Conservation (phyloP, 768 basidiomycete genomes). For the Amanita rubescens region DNA sequence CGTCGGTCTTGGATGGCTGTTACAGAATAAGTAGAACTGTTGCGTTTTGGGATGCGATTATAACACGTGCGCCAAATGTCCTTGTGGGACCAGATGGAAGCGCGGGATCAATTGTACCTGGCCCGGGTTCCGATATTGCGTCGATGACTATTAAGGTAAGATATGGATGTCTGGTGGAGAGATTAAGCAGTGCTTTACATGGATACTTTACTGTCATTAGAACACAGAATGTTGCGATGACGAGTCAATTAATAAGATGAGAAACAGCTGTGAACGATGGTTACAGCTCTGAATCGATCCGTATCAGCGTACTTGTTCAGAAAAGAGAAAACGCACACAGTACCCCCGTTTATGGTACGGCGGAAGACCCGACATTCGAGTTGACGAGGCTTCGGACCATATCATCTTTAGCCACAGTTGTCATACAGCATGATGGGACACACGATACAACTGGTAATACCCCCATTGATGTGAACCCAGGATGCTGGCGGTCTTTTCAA, state of each 20-base stretch:
- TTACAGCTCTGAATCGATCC: no score
- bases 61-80: no score
- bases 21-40: no score
- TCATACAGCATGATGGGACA: neutral
- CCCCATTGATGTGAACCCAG: neutral
- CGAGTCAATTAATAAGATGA: no score
- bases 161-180: neutral
- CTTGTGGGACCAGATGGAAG: neutral
- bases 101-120: neutral
- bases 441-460: neutral
- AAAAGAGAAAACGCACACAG: no score
- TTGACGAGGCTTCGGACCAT: neutral
- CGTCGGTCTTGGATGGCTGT: no score
- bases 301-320: no score
- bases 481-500: neutral
- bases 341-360: neutral
- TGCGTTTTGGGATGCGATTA: no score
- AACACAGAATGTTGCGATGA: no score
- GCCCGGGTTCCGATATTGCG: neutral
- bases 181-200: neutral
- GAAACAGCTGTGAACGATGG: no score
- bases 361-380: neutral
- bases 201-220: no score
- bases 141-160: neutral
- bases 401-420: neutral